A percentile compares a stretch with the other conserved stretches of the same genome.
These are phyloP conservation scores for Jaapia argillacea DNA, from an alignment of 768 basidiomycete genomes.

Conservation along the genomic window DNA sequence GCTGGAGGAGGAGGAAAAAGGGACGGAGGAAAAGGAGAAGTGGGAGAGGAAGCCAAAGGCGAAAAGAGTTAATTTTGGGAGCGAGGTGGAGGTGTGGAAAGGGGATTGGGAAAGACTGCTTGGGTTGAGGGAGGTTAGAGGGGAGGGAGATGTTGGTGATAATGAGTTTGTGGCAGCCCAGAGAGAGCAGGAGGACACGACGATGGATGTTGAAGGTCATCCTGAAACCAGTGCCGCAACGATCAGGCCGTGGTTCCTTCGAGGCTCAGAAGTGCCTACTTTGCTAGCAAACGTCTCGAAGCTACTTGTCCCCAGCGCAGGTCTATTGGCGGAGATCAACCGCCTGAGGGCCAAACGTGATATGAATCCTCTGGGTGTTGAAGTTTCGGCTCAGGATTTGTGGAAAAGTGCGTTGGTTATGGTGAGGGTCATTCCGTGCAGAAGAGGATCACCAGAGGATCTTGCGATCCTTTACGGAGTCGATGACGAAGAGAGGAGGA, in stretches of 20 bases:
- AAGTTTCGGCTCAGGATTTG: constrained; percentile 31
- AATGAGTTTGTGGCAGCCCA: constrained; percentile 48
- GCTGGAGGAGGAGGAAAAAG: constrained; percentile 36
- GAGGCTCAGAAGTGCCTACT: not conserved
- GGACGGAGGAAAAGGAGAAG: constrained; percentile 37
- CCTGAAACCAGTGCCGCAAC: constrained; percentile 1
- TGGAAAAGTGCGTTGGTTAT: constrained; percentile 55
- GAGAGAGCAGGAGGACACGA: constrained; percentile 24
- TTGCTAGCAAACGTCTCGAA: constrained; percentile 20
- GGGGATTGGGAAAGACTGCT: constrained; percentile 71
- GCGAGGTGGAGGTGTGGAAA: constrained; percentile 64
- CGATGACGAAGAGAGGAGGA: constrained; percentile 38
- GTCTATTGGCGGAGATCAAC: constrained; percentile 47
- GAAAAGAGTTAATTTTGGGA: constrained; percentile 67
- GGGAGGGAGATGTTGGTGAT: constrained; percentile 5
- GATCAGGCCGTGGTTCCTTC: constrained; percentile 39
- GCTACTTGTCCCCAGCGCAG: constrained; percentile 29
- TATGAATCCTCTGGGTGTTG: constrained; percentile 26
- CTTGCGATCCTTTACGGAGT: constrained; percentile 64
- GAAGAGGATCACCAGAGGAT: constrained; percentile 66
- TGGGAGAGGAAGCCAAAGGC: constrained; percentile 86
- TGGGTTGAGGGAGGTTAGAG: constrained; percentile 24
- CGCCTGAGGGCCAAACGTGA: constrained; percentile 45
- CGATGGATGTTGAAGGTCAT: constrained; percentile 9
- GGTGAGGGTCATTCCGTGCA: constrained; percentile 51